Conservation (phyloP, 768 basidiomycete species). For the Gloeophyllum trabeum region DNA sequence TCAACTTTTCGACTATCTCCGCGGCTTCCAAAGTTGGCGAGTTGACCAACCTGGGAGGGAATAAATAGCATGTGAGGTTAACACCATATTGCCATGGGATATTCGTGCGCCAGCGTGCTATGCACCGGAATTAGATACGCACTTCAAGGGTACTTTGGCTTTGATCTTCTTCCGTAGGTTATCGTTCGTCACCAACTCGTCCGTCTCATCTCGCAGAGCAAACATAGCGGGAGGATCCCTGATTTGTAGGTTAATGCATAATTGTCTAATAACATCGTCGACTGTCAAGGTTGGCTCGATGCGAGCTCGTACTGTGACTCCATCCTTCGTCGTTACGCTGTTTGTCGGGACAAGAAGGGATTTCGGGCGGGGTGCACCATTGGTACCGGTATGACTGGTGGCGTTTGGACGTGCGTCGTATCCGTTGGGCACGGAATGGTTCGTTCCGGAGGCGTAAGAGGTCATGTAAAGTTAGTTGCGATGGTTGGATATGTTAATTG, state of each 20-base stretch:
- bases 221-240: conserved; percentile 62
- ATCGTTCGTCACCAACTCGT: conserved; percentile 79
- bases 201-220: conserved; percentile 72
- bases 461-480: too few relatives aligned
- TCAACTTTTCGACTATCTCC: conserved; percentile 64
- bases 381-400: conserved; percentile 9
- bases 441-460: too few relatives aligned
- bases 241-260: conserved; percentile 73
- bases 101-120: too few relatives aligned
- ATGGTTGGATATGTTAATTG: too few relatives aligned
- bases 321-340: conserved; percentile 69
- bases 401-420: conserved; percentile 3
- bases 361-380: conserved; percentile 24
- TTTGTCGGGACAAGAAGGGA: conserved; percentile 68
- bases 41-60: conserved; percentile 51
- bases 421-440: conserved; percentile 4
- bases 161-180: conserved; percentile 78
- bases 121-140: conserved; percentile 12
- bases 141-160: conserved; percentile 72
- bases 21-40: conserved; percentile 71
- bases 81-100: too few relatives aligned
- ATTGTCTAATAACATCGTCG: conserved; percentile 74
- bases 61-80: not conserved
- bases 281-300: conserved; percentile 80
- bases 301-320: conserved; percentile 65